Evolutionary conservation across 1,284 basidiomycete genomes (phyloP).

Genomic region (Papiliotrema nemorosa): DNA sequence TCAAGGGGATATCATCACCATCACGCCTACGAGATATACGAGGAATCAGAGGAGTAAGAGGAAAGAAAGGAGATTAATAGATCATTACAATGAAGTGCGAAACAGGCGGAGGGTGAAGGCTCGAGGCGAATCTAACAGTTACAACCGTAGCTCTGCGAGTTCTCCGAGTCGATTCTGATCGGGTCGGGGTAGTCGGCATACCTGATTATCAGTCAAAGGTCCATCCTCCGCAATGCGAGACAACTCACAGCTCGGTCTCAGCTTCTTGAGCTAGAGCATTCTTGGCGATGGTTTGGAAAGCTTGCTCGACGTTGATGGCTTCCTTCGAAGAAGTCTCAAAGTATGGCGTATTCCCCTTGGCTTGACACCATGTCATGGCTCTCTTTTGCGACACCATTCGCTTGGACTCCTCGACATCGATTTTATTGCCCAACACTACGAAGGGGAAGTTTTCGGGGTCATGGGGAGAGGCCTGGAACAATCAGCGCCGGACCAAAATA

Average conservation of each 20-base stretch:
- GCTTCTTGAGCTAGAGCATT: conserved; percentile 96
- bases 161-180: conserved; percentile 93
- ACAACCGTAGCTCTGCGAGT: conserved; percentile 86
- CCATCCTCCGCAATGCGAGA: background rate
- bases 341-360: conserved; percentile 99
- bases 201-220: conserved; percentile 51
- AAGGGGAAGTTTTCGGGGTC: conserved; percentile 99
- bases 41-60: too few species aligned
- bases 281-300: conserved; percentile 99
- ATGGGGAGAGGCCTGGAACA: conserved; percentile 89
- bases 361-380: conserved; percentile 99
- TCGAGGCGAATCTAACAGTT: conserved; percentile 60
- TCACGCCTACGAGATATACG: too few species aligned
- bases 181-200: conserved; percentile 99
- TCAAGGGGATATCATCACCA: too few species aligned
- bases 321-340: conserved; percentile 99
- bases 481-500: background rate
- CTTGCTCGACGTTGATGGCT: conserved; percentile 99
- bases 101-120: too few species aligned
- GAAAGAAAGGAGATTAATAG: too few species aligned
- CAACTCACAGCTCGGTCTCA: conserved; percentile 82
- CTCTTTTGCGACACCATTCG: conserved; percentile 99
- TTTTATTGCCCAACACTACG: conserved; percentile 98
- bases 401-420: conserved; percentile 98
- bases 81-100: too few species aligned